Base-by-base conservation (phyloP, 805 yeast genomes). In the Saccharomyces jurei region DNA sequence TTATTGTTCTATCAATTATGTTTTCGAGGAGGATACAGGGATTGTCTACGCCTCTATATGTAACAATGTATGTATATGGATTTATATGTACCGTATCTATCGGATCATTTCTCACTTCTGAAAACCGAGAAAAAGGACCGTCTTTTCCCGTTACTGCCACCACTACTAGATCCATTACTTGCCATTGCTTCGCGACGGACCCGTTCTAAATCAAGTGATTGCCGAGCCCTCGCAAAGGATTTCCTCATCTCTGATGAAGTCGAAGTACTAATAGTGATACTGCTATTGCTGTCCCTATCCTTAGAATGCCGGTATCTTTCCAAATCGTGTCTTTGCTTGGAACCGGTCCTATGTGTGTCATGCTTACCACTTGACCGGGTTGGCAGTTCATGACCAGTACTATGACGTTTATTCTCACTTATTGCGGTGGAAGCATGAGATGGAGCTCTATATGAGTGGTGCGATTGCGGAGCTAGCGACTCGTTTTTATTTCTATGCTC, bases 51-150 rank as follows among this genome's bases (percentile, higher is more conserved):
- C 22, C 44, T 36, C 44, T 36, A 17, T 36, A 17, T 36, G 25
- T 36, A 36, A 36, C 44, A 17, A n/a, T 36, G 44, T 36, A 36
- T 17, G 11, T 36, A 36, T 36, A 21, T 36, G 11, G 6, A 2
- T n/a, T 36, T 36, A 17, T 36, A 8, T 36, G 44, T 36, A 22
- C 44, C 10, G 4, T 36, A 36, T 36, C 17, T 36, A n/a, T 36
- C 8, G 13, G 8, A 36, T 36, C 44, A 36, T 17, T 58, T 63
- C 51, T 61, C 65, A 26, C 46, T 50, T 54, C 64, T 66, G 51
- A 68, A 65, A 27, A 63, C 65, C 8, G 70, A 66, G 50, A 68
- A 68, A 26, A 68, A 51, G 6, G 68, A 62, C 27, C 61, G 58
- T 55, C 67, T 65, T 56, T 66, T 67, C 29, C 58, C 56, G n/a